A percentile compares a stretch with the other conserved stretches of the same genome.
These are phyloP conservation scores for Paecilomyces fulvus DNA, from an alignment of 2,329 filamentous ascomycete genomes.

Conservation along the genomic window DNA sequence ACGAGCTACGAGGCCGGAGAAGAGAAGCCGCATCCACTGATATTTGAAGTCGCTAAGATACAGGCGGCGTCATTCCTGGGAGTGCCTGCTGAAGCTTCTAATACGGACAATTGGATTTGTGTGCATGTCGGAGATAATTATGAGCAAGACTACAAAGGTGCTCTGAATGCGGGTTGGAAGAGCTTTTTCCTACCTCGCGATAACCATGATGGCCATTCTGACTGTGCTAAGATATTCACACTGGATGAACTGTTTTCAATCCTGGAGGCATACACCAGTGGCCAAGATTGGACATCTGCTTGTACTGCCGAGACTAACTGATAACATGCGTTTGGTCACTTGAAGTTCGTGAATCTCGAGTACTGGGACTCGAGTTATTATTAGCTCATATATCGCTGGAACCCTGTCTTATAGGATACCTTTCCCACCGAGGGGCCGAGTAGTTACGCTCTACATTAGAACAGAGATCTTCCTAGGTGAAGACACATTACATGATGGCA, in stretches of 20 bases:
- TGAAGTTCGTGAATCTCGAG: too few relatives aligned
- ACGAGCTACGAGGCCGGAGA: slow-evolving; percentile 39
- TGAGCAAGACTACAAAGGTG: slow-evolving; percentile 33
- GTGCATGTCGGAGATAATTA: slow-evolving; percentile 40
- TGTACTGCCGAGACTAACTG: too few relatives aligned
- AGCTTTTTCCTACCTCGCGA: slow-evolving; percentile 24
- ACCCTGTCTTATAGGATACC: too few relatives aligned
- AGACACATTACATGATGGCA: too few relatives aligned
- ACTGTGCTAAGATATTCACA: slow-evolving; percentile 3
- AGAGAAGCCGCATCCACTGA: slow-evolving; percentile 34
- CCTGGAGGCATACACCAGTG: not conserved
- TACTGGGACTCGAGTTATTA: too few relatives aligned
- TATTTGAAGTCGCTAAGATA: slow-evolving; percentile 31
- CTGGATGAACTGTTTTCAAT: slow-evolving; percentile 5
- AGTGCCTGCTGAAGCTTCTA: not conserved
- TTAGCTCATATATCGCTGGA: too few relatives aligned
- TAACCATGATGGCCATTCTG: not conserved
- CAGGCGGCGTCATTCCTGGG: slow-evolving; percentile 16
- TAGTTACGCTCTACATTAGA: too few relatives aligned
- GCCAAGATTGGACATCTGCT: not conserved
- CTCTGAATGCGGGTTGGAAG: slow-evolving; percentile 29
- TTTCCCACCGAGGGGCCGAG: too few relatives aligned
- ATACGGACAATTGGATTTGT: slow-evolving; percentile 15
- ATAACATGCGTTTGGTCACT: too few relatives aligned
- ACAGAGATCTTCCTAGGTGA: too few relatives aligned